Evolutionary conservation across 352 stramenopile genomes (phyloP), one percentile per base, ranked within the genome.

Genomic region (Pythium myriotylum): DNA sequence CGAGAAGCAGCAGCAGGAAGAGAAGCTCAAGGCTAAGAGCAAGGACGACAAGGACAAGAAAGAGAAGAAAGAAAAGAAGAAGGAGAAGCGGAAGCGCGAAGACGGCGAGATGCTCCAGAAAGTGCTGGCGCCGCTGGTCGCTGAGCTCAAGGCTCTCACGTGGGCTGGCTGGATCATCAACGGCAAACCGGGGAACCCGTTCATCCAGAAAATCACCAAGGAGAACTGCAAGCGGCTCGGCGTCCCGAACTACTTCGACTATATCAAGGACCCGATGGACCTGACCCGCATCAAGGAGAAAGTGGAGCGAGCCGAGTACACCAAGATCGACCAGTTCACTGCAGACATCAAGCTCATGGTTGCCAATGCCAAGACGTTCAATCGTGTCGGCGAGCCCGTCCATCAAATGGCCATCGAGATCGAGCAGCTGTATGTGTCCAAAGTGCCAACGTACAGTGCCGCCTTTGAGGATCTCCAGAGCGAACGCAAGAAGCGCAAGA

Each of bases 221-320:
- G 84, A 94, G 0, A 94, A 94, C 65, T 94, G 86, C 77, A 91
- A 91, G 67, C 71, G 80, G 14, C 73, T 93, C 0, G 84, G 84
- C 16, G 84, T 94, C 17, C 80, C 81, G 27, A 92, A 92, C 55
- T 94, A 92, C 68, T 94, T 94, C 81, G 82, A 92, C 69, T 94
- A 81, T 59, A 74, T 94, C 45, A 81, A 81, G 55, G 80, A 67
- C 48, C 83, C 86, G 4, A 94, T 94, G 86, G 86, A 94, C 48
- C 67, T 94, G 37, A 94, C 84, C 23, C 79, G 82, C 9, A 87
- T 93, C 71, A 94, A 92, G 69, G 81, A 92, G 43, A 90, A 92
- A 60, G 78, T 90, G 32, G 81, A 91, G 42, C 81, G 72, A 9
- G 76, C 78, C 33, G 82, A 92, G 64, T 94, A 94, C 61, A 66